These are phyloP conservation scores for Rhizopogon salebrosus DNA, from an alignment of 768 basidiomycete species.

Conservation along the genomic window DNA sequence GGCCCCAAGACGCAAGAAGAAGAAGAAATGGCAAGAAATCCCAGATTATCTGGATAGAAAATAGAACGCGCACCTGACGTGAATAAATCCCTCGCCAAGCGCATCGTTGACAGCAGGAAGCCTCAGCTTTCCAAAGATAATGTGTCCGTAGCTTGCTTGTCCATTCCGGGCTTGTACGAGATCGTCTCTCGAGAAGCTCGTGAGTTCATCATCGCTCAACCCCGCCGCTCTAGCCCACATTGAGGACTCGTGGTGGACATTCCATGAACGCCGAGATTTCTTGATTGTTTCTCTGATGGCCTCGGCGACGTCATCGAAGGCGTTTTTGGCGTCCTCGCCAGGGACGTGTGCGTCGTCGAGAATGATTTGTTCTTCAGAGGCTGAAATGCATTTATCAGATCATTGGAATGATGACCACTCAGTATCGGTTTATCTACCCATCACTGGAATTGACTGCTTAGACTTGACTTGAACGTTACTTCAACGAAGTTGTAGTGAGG, in stretches of 20 bases:
- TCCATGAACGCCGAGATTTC: constrained; percentile 65
- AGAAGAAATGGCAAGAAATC: no score
- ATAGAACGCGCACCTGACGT: constrained; percentile 53
- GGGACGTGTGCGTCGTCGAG: constrained; percentile 61
- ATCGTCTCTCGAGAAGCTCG: constrained; percentile 40
- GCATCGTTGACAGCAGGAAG: constrained; percentile 63
- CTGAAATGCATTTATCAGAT: constrained; percentile 27
- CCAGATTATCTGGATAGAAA: background rate
- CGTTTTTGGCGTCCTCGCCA: constrained; percentile 54
- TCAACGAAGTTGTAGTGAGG: no score
- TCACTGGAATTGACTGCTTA: background rate
- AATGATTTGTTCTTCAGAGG: constrained; percentile 49
- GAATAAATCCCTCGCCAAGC: constrained; percentile 58
- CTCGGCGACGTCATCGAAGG: constrained; percentile 51
- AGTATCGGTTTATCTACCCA: background rate
- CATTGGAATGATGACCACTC: background rate
- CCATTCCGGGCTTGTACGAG: constrained; percentile 48
- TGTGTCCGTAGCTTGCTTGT: constrained; percentile 58
- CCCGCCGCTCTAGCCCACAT: constrained; percentile 63
- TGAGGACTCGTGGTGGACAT: constrained; percentile 44
- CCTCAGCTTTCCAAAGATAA: constrained; percentile 73
- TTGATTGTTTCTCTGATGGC: constrained; percentile 62
- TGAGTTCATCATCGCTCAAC: constrained; percentile 49
- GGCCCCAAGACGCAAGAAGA: background rate
- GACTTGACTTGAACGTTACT: background rate